A percentile compares a stretch with the other conserved stretches of the same genome.
These are phyloP conservation scores for Aspergillus sclerotioniger DNA, from an alignment of 495 filamentous ascomycete genomes.

Conservation along the genomic window DNA sequence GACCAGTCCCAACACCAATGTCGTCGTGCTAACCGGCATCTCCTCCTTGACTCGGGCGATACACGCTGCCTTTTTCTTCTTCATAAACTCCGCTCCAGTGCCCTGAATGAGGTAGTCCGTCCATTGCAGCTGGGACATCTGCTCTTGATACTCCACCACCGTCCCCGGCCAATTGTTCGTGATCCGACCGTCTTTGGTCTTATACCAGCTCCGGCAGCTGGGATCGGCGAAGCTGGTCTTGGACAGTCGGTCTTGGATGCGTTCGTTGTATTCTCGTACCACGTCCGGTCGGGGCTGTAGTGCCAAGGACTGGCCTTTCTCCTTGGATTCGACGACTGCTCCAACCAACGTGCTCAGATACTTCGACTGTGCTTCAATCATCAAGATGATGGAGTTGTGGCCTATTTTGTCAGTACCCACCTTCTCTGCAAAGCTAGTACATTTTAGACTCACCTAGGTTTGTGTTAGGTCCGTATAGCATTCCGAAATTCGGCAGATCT, in stretches of 20 bases:
- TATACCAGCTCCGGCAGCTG: constrained; percentile 57
- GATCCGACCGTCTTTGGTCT: constrained; percentile 49
- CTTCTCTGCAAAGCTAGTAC: not conserved
- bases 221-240: constrained; percentile 51
- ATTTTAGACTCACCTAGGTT: constrained; percentile 43
- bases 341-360: constrained; percentile 50
- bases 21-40: constrained; percentile 30
- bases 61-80: constrained; percentile 30
- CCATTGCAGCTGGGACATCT: constrained; percentile 44
- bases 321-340: constrained; percentile 36
- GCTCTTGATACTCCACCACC: constrained; percentile 49
- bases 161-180: constrained; percentile 57
- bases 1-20: constrained; percentile 30
- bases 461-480: constrained; percentile 59
- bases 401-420: constrained; percentile 18
- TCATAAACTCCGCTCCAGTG: constrained; percentile 29
- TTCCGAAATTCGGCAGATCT: constrained; percentile 55
- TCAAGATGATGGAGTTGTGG: constrained; percentile 56
- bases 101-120: constrained; percentile 46
- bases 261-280: constrained; percentile 43
- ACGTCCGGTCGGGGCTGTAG: constrained; percentile 36
- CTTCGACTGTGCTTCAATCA: constrained; percentile 57
- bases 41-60: constrained; percentile 48
- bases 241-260: constrained; percentile 43
- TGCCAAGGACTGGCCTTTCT: constrained; percentile 33